Percentiles rank a stretch among this genome's conserved stretches.
phyloP scores from a whole-genome alignment of 2,329 filamentous ascomycete genomes.

The Pseudofabraea citricarpa region DNA sequence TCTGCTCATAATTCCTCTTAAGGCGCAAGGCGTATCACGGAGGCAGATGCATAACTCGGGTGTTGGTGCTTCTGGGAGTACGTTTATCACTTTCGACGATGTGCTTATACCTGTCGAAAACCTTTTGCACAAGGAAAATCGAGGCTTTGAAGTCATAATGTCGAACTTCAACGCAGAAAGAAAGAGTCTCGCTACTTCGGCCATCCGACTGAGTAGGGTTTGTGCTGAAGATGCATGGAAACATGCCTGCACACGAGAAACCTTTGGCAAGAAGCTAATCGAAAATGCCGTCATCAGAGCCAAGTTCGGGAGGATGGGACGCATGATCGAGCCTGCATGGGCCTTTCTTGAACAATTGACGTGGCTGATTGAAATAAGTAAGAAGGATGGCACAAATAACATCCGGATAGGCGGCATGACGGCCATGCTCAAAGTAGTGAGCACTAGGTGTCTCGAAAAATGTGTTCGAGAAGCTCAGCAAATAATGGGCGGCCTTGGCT shows the following conservation, averaged over 20 bases:
- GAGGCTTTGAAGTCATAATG: slow-evolving; percentile 53
- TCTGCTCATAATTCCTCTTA: slow-evolving; percentile 45
- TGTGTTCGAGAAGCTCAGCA: slow-evolving; percentile 51
- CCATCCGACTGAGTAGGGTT: slow-evolving; percentile 49
- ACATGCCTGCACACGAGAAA: slow-evolving; percentile 44
- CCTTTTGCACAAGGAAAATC: slow-evolving; percentile 46
- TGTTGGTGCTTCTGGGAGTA: slow-evolving; percentile 52
- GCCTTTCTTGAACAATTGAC: slow-evolving; percentile 55
- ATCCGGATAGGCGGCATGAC: slow-evolving; percentile 46
- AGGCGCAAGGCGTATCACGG: slow-evolving; percentile 30
- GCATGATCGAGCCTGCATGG: slow-evolving; percentile 47
- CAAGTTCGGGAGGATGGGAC: slow-evolving; percentile 51
- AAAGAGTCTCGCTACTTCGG: slow-evolving; percentile 49
- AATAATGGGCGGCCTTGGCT: slow-evolving; percentile 47
- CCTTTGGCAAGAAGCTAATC: slow-evolving; percentile 52
- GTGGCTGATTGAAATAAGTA: slow-evolving; percentile 19
- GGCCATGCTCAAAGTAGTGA: slow-evolving; percentile 46
- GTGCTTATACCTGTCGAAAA: slow-evolving; percentile 47
- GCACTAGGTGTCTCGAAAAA: slow-evolving; percentile 46
- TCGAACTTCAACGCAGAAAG: slow-evolving; percentile 53
- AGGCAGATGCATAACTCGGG: slow-evolving; percentile 57
- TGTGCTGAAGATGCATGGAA: slow-evolving; percentile 45
- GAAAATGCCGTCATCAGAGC: slow-evolving; percentile 52
- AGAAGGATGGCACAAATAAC: not conserved
- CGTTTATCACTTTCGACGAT: slow-evolving; percentile 48